These are phyloP conservation scores for Ophiostoma australiae DNA, from an alignment of 2,329 filamentous ascomycete species.

Conservation along the genomic window DNA sequence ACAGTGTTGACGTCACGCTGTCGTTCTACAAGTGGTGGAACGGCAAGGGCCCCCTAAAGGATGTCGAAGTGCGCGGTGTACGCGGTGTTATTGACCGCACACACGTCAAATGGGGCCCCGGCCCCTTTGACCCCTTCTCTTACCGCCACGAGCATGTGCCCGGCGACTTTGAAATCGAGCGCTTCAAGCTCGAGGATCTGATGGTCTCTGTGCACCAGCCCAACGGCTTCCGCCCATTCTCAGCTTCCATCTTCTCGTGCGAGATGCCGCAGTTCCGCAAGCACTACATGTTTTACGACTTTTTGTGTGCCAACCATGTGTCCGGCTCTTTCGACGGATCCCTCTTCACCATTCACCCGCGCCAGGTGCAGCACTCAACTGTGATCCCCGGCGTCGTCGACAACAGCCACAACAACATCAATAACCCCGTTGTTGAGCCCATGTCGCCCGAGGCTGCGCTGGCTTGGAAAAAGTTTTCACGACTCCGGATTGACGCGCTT, in stretches of 20 bases:
- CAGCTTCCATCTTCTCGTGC: slow-evolving; percentile 91
- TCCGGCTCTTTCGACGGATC: slow-evolving; percentile 94
- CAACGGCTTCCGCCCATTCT: slow-evolving; percentile 84
- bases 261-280: slow-evolving; percentile 89
- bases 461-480: slow-evolving; percentile 92
- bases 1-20: slow-evolving; percentile 90
- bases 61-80: slow-evolving; percentile 91
- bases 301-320: slow-evolving; percentile 91
- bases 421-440: slow-evolving; percentile 24
- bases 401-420: slow-evolving; percentile 57
- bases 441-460: slow-evolving; percentile 24
- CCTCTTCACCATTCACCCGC: slow-evolving; percentile 92
- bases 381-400: slow-evolving; percentile 48
- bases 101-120: slow-evolving; percentile 65
- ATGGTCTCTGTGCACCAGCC: slow-evolving; percentile 90
- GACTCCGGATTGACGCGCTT: slow-evolving; percentile 85
- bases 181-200: slow-evolving; percentile 91
- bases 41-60: slow-evolving; percentile 81
- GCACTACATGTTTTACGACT: slow-evolving; percentile 97
- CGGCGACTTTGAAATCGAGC: slow-evolving; percentile 95
- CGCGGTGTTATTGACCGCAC: slow-evolving; percentile 89
- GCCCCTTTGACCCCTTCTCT: slow-evolving; percentile 71
- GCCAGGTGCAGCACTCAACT: slow-evolving; percentile 70
- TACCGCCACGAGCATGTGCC: slow-evolving; percentile 84
- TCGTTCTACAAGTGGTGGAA: slow-evolving; percentile 99